phyloP scores from a whole-genome alignment of 331 rosid species.

The Spiraea crenata region DNA sequence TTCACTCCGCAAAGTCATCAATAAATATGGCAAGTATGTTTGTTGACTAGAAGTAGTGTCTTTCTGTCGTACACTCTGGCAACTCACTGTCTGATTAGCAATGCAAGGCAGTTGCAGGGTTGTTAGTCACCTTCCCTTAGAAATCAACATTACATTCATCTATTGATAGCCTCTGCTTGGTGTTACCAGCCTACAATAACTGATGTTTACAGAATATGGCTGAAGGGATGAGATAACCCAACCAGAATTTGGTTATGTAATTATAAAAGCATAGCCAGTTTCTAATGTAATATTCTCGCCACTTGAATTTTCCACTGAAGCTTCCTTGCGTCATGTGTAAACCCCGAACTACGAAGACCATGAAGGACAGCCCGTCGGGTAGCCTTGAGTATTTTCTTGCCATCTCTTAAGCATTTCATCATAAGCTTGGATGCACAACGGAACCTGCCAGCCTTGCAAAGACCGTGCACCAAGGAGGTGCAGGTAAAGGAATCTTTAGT shows the following conservation, averaged over 20 bases:
- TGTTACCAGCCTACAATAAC: constrained; percentile 6
- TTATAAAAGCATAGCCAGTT: constrained; percentile 9
- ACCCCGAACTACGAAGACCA: constrained; percentile 58
- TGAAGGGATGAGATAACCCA: constrained; percentile 1
- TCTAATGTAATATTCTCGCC: constrained; percentile 38
- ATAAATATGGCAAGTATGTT: not conserved
- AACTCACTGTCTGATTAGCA: not conserved
- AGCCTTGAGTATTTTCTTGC: constrained; percentile 44
- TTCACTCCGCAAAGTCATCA: not conserved
- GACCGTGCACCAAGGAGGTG: constrained; percentile 68
- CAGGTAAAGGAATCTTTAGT: constrained; percentile 61
- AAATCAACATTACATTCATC: constrained; percentile 10
- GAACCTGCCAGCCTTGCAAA: constrained; percentile 64
- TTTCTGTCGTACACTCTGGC: not conserved
- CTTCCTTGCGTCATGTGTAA: constrained; percentile 56
- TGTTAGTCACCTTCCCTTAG: not conserved
- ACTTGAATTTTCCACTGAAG: constrained; percentile 37
- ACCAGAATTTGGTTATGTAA: not conserved
- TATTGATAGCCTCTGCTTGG: not conserved
- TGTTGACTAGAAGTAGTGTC: constrained; percentile 4
- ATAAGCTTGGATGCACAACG: constrained; percentile 63
- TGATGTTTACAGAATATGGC: not conserved
- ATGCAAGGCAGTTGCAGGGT: constrained; percentile 3
- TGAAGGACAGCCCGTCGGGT: constrained; percentile 63
- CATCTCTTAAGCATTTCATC: constrained; percentile 49